Conservation (phyloP, 352 stramenopile species). For the Pythium coloratum region DNA sequence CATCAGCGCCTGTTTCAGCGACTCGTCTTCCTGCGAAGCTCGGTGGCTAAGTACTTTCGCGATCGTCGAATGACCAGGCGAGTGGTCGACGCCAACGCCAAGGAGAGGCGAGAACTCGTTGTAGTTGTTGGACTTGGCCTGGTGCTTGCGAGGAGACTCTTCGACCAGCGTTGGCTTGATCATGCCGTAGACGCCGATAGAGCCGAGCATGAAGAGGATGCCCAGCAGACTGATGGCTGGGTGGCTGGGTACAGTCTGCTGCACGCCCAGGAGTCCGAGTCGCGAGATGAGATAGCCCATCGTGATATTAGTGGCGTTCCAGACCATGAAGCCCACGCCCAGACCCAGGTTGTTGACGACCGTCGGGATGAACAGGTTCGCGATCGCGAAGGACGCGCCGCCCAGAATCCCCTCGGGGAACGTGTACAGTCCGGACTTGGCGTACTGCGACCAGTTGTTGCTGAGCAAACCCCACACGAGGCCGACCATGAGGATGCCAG, state of each 20-base stretch:
- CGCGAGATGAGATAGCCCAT: conserved; percentile 80
- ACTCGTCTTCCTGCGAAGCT: conserved; percentile 37
- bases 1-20: conserved; percentile 54
- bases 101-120: conserved; percentile 45
- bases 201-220: conserved; percentile 78
- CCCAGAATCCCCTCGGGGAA: conserved; percentile 80
- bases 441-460: conserved; percentile 81
- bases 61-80: background rate
- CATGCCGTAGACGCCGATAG: conserved; percentile 76
- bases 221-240: conserved; percentile 58
- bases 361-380: conserved; percentile 82
- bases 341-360: conserved; percentile 83
- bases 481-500: conserved; percentile 80
- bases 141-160: conserved; percentile 10
- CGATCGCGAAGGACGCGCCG: conserved; percentile 72
- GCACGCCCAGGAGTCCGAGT: conserved; percentile 68
- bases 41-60: conserved; percentile 2
- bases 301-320: conserved; percentile 85
- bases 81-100: conserved; percentile 5
- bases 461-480: conserved; percentile 73
- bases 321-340: conserved; percentile 84
- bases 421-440: conserved; percentile 72
- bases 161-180: conserved; percentile 64
- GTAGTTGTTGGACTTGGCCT: background rate
- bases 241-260: conserved; percentile 57